Percentiles rank a stretch among this genome's conserved stretches.
These are phyloP conservation scores for Boechera stricta DNA, from an alignment of 345 rosid genomes.

Conservation along the genomic window DNA sequence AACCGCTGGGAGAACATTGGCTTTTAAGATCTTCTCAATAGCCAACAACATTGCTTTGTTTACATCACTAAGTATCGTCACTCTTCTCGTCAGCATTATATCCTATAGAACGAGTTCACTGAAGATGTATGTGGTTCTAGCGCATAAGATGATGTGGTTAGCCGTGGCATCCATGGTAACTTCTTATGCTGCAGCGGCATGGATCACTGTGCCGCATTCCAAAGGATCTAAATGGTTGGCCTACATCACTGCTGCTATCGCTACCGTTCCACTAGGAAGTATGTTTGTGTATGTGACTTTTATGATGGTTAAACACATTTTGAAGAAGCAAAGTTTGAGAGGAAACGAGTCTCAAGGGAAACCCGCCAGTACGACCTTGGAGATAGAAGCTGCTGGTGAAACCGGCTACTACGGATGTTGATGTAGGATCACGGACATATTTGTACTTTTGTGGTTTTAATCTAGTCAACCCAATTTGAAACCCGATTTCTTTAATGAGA, in stretches of 20 bases:
- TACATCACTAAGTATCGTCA: not conserved
- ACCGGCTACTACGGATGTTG: too few species aligned
- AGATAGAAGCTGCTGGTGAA: too few species aligned
- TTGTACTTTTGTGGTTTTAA: too few species aligned
- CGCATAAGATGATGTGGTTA: not conserved
- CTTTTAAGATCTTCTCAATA: not conserved
- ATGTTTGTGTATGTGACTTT: not conserved
- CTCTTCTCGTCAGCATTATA: slow-evolving; percentile 7
- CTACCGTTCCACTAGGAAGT: not conserved
- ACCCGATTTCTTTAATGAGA: too few species aligned
- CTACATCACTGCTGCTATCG: not conserved
- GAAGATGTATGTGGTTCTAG: not conserved
- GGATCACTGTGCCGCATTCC: too few species aligned
- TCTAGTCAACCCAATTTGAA: too few species aligned
- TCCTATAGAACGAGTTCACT: not conserved
- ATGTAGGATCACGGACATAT: too few species aligned
- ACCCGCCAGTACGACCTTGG: too few species aligned
- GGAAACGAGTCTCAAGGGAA: too few species aligned
- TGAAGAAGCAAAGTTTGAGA: not conserved
- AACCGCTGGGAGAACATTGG: not conserved
- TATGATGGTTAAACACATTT: not conserved
- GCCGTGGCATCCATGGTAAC: too few species aligned
- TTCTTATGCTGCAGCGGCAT: too few species aligned
- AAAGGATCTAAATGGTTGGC: not conserved
- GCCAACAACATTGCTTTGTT: not conserved